These are phyloP conservation scores for Colletotrichum phormii DNA, from an alignment of 2,329 filamentous ascomycete species.

Conservation along the genomic window DNA sequence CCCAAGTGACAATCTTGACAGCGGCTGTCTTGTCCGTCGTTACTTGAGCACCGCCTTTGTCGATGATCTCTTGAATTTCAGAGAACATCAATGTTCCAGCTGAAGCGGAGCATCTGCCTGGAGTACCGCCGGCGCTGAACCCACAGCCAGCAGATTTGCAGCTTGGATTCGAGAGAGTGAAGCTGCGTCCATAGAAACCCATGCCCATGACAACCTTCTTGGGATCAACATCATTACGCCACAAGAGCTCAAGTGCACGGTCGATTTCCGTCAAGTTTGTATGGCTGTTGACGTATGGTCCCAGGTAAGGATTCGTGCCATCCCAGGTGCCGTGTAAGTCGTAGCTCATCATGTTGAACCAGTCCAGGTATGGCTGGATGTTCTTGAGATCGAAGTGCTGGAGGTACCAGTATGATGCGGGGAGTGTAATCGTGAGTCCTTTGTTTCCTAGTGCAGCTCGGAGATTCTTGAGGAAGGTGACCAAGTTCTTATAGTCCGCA, in stretches of 20 bases:
- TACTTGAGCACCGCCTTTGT: constrained; percentile 4
- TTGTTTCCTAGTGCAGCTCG: neutral
- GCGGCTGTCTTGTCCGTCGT: constrained; percentile 40
- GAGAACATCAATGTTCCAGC: constrained; percentile 40
- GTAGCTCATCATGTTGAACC: constrained; percentile 50
- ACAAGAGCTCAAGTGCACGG: constrained; percentile 55
- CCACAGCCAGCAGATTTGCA: neutral
- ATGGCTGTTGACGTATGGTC: constrained; percentile 8
- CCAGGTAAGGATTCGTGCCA: constrained; percentile 24
- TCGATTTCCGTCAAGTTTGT: constrained; percentile 59
- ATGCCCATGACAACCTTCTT: constrained; percentile 55
- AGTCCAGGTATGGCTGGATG: constrained; percentile 46
- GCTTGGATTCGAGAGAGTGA: neutral
- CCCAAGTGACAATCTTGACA: constrained; percentile 43
- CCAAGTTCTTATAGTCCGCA: neutral
- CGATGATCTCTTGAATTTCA: constrained; percentile 43
- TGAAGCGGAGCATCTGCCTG: neutral
- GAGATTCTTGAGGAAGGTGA: neutral
- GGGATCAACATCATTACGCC: constrained; percentile 55
- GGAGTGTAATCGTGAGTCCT: constrained; percentile 37
- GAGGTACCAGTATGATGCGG: constrained; percentile 44
- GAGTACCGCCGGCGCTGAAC: neutral
- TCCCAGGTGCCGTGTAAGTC: constrained; percentile 44
- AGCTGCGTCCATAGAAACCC: constrained; percentile 53
- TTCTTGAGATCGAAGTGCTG: constrained; percentile 41